Evolutionary conservation across 2,329 filamentous ascomycete species (phyloP).

Genomic region (Verticillium klebahnii): DNA sequence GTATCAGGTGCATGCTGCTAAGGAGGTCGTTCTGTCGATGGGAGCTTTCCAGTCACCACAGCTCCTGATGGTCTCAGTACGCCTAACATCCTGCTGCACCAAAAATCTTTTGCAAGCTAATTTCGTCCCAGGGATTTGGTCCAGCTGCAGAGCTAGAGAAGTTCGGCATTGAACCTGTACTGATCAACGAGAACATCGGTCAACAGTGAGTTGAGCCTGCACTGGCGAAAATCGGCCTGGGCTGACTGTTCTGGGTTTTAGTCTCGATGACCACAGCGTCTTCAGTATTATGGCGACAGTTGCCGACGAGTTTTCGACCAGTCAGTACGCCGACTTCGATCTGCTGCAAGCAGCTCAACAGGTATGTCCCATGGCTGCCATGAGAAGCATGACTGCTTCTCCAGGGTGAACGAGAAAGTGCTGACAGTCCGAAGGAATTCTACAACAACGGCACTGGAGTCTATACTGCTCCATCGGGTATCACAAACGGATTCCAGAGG

Average conservation of each 20-base stretch:
- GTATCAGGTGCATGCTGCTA: conserved; percentile 11
- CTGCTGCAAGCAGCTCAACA: conserved; percentile 14
- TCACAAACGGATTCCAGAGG: conserved; percentile 19
- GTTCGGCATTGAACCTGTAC: conserved; percentile 16
- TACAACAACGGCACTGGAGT: conserved; percentile 15
- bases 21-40: conserved; percentile 11
- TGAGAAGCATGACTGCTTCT: too few relatives aligned
- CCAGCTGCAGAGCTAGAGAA: conserved; percentile 12
- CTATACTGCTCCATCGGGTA: conserved; percentile 18
- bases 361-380: not conserved
- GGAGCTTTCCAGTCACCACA: conserved; percentile 13
- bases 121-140: conserved; percentile 9
- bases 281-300: conserved; percentile 21
- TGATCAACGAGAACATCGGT: conserved; percentile 19
- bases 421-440: conserved; percentile 10
- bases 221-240: not conserved
- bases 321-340: conserved; percentile 9
- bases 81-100: not conserved
- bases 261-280: conserved; percentile 21
- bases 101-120: not conserved
- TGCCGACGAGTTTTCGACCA: conserved; percentile 17
- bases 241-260: not conserved
- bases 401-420: not conserved
- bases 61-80: conserved; percentile 13
- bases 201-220: conserved; percentile 13